Conservation (phyloP, 495 filamentous ascomycete genomes). For the Penicillium goetzii region DNA sequence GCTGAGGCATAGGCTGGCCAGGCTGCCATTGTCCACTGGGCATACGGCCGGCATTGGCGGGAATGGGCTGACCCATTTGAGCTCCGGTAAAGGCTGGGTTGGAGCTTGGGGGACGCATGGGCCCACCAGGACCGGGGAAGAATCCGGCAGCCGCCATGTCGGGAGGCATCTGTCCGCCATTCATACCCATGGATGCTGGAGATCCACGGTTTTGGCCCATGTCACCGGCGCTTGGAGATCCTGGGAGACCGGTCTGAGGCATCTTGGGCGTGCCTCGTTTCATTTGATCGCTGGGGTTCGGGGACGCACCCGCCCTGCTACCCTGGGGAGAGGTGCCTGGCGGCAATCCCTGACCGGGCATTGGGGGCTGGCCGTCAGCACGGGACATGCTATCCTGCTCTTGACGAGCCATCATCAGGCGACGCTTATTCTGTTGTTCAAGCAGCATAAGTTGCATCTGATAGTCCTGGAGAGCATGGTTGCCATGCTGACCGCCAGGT, state of each 20-base stretch:
- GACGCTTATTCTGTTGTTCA: conserved; percentile 98
- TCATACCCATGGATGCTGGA: conserved; percentile 79
- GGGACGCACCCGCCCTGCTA: conserved; percentile 79
- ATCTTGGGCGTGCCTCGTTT: conserved; percentile 91
- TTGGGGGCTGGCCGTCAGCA: conserved; percentile 60
- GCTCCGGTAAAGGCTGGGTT: conserved; percentile 72
- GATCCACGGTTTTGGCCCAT: conserved; percentile 78
- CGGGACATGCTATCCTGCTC: conserved; percentile 83
- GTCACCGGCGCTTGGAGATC: conserved; percentile 81
- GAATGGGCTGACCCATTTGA: conserved; percentile 66
- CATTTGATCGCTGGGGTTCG: conserved; percentile 86
- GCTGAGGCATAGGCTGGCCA: conserved; percentile 64
- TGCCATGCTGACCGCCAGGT: conserved; percentile 65
- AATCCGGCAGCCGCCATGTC: conserved; percentile 62
- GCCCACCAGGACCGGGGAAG: conserved; percentile 61
- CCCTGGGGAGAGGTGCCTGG: conserved; percentile 82
- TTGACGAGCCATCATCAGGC: conserved; percentile 94
- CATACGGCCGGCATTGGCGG: conserved; percentile 53
- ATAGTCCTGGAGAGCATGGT: conserved; percentile 96
- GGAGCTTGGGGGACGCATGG: conserved; percentile 86
- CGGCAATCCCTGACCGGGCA: conserved; percentile 59
- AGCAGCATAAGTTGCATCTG: conserved; percentile 99
- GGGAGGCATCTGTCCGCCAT: conserved; percentile 67
- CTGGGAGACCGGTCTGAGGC: conserved; percentile 69
- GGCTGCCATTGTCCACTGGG: conserved; percentile 60